A percentile compares a stretch with the other conserved stretches of the same genome.
Evolutionary conservation across 2,329 filamentous ascomycete species (phyloP).

Genomic region (Fusarium citri): DNA sequence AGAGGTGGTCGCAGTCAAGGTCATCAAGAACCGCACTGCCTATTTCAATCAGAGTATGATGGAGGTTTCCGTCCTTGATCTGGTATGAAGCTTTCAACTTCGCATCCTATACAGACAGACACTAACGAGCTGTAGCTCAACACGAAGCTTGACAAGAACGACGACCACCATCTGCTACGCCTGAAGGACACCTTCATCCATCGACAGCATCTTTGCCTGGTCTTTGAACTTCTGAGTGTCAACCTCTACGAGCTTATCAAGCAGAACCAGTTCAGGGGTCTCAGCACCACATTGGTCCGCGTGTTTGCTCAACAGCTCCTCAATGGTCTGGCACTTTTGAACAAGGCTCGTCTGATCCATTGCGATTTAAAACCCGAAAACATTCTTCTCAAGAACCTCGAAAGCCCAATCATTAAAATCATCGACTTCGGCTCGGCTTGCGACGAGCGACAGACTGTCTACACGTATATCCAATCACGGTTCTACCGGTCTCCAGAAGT

Average conservation of each 20-base stretch:
- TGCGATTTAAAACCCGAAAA: slow-evolving; percentile 99
- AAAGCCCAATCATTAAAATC: slow-evolving; percentile 99
- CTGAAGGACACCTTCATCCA: slow-evolving; percentile 99
- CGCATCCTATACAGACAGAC: background rate
- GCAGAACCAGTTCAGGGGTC: slow-evolving; percentile 97
- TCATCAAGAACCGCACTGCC: slow-evolving; percentile 98
- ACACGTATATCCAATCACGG: slow-evolving; percentile 98
- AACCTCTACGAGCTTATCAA: slow-evolving; percentile 99
- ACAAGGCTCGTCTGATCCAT: slow-evolving; percentile 96
- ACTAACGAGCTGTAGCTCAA: slow-evolving; percentile 74
- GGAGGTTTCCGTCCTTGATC: slow-evolving; percentile 96
- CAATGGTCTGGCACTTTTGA: slow-evolving; percentile 89
- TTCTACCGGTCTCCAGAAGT: slow-evolving; percentile 99
- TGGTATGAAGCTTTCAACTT: slow-evolving; percentile 68
- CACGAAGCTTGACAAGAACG: slow-evolving; percentile 98
- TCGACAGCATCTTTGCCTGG: slow-evolving; percentile 93
- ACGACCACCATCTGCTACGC: slow-evolving; percentile 94
- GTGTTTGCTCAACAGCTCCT: slow-evolving; percentile 98
- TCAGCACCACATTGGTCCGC: slow-evolving; percentile 95
- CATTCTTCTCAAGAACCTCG: slow-evolving; percentile 95
- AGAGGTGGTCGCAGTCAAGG: slow-evolving; percentile 98
- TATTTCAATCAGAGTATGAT: slow-evolving; percentile 99
- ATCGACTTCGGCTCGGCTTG: slow-evolving; percentile 99
- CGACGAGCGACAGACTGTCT: slow-evolving; percentile 97
- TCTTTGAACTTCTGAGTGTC: slow-evolving; percentile 96